Base-by-base conservation (phyloP, 768 basidiomycete species). In the Termitomyces sp. region DNA sequence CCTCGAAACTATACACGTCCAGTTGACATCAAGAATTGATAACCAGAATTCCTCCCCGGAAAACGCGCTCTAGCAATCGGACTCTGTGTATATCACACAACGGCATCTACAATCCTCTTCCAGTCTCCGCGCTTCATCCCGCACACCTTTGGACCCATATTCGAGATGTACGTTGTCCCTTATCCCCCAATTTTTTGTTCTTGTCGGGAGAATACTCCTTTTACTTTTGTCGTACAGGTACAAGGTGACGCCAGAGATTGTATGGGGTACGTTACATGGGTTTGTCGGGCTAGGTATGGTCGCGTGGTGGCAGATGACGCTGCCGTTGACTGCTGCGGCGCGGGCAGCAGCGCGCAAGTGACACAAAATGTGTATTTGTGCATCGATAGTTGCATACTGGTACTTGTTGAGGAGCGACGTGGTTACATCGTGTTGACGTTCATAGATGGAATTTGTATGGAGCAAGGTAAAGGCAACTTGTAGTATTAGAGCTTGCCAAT, bases 1-100 rank as follows among this genome's bases (percentile, higher is more conserved):
- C 8, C 10, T 23, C n/a, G 9, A 6, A n/a, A 27, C 11, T 45
- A 52, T 56, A 12, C 38, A 7, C 32, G 3, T 12, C 19, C 27
- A 59, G 40, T 40, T 32, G 6, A 37, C 47, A 9, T 29, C 6
- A 12, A 53, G 21, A 19, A n/a, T n/a, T 14, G 40, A n/a, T n/a
- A n/a, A n/a, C n/a, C 59, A 90, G 91, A 93, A 63, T 92, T 89
- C 69, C 73, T 93, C 3, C 92, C 91, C 0, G 90, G 90, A 11
- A 94, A 94, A 74, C 84, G 92, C 16, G 92, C 89, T 0, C 70
- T 93, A 9, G 92, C 88, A 2, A 85, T 94, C 29, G 83, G 77
- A 10, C 79, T 94, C 2, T 85, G 86, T 59, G 63, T 92, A 14
- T 94, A 93, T 68, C 91, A 94, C 68, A 84, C 77, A 57, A 70